phyloP scores from a whole-genome alignment of 2,329 filamentous ascomycete species.

The Zymoseptoria pseudotritici region DNA sequence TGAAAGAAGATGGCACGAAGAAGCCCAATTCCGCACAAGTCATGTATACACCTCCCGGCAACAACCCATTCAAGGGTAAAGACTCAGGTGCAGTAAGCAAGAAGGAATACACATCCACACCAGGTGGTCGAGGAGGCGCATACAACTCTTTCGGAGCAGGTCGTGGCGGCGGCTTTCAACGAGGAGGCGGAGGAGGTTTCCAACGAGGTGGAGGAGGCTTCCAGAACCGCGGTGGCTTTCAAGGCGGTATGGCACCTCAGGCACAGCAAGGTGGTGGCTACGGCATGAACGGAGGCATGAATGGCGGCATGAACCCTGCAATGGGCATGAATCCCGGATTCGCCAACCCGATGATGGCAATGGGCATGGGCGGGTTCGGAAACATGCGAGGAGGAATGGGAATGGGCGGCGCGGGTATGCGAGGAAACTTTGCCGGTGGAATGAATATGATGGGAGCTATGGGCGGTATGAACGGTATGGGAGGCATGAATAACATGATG shows the following conservation, averaged over 20 bases:
- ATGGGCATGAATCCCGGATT: conserved; percentile 6
- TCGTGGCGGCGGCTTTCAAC: conserved; percentile 44
- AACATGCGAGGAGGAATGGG: conserved; percentile 30
- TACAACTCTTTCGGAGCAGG: conserved; percentile 30
- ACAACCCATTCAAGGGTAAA: conserved; percentile 42
- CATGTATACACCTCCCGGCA: conserved; percentile 9
- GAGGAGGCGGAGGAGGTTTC: conserved; percentile 21
- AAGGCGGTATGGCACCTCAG: conserved; percentile 12
- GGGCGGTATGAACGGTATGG: conserved; percentile 17
- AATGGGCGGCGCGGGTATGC: conserved; percentile 7
- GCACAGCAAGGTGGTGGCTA: conserved; percentile 13
- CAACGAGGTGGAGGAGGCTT: conserved; percentile 26
- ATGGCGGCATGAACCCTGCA: conserved; percentile 7
- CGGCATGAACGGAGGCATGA: conserved; percentile 17
- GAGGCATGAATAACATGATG: conserved; percentile 31
- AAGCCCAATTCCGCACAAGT: conserved; percentile 69
- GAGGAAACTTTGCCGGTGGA: conserved; percentile 15
- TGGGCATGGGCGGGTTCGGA: conserved; percentile 14
- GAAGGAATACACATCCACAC: conserved; percentile 21
- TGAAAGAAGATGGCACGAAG: conserved; percentile 11
- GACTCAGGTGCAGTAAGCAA: conserved; percentile 29
- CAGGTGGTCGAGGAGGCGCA: conserved; percentile 10
- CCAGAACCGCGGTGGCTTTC: conserved; percentile 20
- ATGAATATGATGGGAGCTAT: conserved; percentile 23
- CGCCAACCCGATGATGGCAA: conserved; percentile 13